Evolutionary conservation across 257 asterid species (phyloP), one percentile per base, ranked within the genome.

Genomic region (Buddleja alternifolia): DNA sequence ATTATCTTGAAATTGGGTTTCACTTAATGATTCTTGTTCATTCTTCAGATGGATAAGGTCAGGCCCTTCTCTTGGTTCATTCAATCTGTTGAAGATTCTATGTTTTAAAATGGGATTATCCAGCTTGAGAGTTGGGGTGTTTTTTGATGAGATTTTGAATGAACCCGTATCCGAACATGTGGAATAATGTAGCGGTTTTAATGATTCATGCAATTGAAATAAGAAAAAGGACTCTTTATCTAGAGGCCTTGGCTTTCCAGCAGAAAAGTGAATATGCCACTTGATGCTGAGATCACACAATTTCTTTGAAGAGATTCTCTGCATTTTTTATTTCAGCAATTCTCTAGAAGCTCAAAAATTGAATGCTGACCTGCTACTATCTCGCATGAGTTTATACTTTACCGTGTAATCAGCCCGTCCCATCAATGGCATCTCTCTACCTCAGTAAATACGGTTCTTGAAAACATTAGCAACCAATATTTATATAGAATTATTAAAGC

Each of bases 41-140:
- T 51, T 75, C 68, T 65, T 73, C 29, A 88, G 82, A 81, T 67
- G 80, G 58, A 88, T 79, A 57, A 88, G 82, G 53, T 73, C 88
- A 44, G 50, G 17, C 65, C 78, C 87, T 57, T 68, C 74, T 65
- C 77, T 63, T 11, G 74, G 59, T 74, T 79, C 62, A 60, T 58
- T 41, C 53, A 57, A 37, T 47, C 58, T 48, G 40, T 17, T 25
- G 20, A 10, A 54, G 25, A 57, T 23, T 34, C 74, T 63, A 68
- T 72, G 58, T 60, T 52, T 69, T 37, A 17, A 12, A 12, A n/a
- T 50, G 57, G 73, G 59, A 47, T 68, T 34, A n/a, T 62, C 56
- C 40, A 61, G 67, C 53, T 42, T 17, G 4, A 56, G 57, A 60
- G 56, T 25, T 44, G 66, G 70, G 21, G 12, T 25, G 42, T 51